Evolutionary conservation across 2,329 filamentous ascomycete species (phyloP).

Genomic region (Torrubiella hemipterigena): DNA sequence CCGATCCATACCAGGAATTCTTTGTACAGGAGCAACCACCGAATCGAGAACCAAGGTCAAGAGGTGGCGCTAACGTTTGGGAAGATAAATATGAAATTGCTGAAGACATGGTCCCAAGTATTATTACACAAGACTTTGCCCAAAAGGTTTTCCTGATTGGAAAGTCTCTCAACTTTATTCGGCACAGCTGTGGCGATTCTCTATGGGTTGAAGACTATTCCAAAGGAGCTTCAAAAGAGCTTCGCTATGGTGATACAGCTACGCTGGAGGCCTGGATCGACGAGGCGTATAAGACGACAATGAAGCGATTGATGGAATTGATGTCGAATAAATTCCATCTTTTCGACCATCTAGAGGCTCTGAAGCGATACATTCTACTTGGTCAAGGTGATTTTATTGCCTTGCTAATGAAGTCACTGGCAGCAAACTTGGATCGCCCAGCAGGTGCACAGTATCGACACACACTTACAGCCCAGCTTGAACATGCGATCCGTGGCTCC

Average conservation of each 20-base stretch:
- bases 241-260: conserved; percentile 85
- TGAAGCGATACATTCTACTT: conserved; percentile 90
- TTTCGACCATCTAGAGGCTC: conserved; percentile 78
- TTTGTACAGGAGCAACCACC: conserved; percentile 75
- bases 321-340: conserved; percentile 95
- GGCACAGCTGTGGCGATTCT: conserved; percentile 86
- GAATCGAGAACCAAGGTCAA: conserved; percentile 34
- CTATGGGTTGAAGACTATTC: conserved; percentile 95
- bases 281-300: conserved; percentile 94
- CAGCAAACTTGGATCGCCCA: conserved; percentile 83
- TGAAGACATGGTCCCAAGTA: conserved; percentile 78
- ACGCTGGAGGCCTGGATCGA: conserved; percentile 89
- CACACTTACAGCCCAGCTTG: conserved; percentile 91
- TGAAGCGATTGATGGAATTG: conserved; percentile 84
- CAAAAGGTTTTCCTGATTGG: conserved; percentile 96
- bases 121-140: conserved; percentile 86
- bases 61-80: conserved; percentile 81
- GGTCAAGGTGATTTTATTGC: conserved; percentile 97
- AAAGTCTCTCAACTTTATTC: conserved; percentile 96
- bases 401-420: conserved; percentile 89
- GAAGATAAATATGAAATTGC: conserved; percentile 92
- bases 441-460: conserved; percentile 96
- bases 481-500: conserved; percentile 92
- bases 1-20: conserved; percentile 92
- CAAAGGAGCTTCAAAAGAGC: conserved; percentile 80